phyloP scores from a whole-genome alignment of 371 early-diverging fungal species.

The Umbelopsis sp. region DNA sequence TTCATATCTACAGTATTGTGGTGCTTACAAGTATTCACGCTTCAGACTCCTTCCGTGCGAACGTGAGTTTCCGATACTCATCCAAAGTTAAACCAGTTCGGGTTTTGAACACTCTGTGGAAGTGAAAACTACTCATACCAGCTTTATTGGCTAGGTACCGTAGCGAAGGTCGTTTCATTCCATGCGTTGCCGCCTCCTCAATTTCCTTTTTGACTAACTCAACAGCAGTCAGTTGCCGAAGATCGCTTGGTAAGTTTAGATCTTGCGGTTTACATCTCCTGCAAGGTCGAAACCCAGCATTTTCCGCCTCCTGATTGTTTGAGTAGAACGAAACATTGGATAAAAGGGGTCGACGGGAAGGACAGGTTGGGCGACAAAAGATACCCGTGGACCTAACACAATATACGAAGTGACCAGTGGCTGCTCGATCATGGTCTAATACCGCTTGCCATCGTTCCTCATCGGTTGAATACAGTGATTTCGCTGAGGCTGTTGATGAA shows the following conservation, averaged over 20 bases:
- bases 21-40: too few species aligned
- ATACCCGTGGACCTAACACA: constrained; percentile 6
- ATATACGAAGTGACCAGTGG: constrained; percentile 16
- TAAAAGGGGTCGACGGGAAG: background rate
- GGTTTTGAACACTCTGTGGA: constrained; percentile 17
- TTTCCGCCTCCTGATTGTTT: background rate
- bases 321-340: constrained; percentile 3
- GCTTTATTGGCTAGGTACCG: background rate
- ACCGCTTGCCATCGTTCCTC: constrained; percentile 5
- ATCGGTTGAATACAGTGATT: background rate
- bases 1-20: too few species aligned
- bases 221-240: background rate
- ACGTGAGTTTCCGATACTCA: background rate
- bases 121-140: constrained; percentile 16
- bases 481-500: too few species aligned
- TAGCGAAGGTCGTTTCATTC: background rate
- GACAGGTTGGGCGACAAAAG: constrained; percentile 15
- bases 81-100: constrained; percentile 2
- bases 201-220: constrained; percentile 1
- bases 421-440: background rate
- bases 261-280: constrained; percentile 15
- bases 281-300: constrained; percentile 11
- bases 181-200: background rate
- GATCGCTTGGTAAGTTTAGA: background rate
- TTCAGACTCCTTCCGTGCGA: background rate